A percentile compares a stretch with the other conserved stretches of the same genome.
These are phyloP conservation scores for Fomitopsis schrenkii DNA, from an alignment of 1,284 basidiomycete genomes.

Conservation along the genomic window DNA sequence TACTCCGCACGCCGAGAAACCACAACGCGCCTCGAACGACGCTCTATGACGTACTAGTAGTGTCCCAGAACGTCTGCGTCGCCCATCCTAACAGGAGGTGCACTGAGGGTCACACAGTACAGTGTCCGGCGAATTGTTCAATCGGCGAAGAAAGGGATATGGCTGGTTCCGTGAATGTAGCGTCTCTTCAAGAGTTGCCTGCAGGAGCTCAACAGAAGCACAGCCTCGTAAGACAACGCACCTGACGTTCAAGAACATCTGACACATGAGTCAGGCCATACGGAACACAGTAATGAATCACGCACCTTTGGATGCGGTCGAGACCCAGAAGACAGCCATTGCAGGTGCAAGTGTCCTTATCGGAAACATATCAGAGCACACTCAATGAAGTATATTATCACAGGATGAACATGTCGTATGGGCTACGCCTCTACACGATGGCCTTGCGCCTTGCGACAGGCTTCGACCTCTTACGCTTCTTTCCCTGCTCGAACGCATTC, in stretches of 20 bases:
- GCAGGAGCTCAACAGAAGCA: background rate
- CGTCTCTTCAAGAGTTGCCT: background rate
- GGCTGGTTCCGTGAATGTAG: background rate
- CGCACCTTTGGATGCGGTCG: background rate
- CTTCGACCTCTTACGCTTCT: slow-evolving; percentile 79
- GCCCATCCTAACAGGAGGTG: background rate
- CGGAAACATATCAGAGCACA: background rate
- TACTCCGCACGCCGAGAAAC: background rate
- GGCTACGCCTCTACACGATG: slow-evolving; percentile 27
- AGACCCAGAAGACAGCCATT: background rate
- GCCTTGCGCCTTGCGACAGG: slow-evolving; percentile 56
- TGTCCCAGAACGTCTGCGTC: background rate
- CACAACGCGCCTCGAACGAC: background rate
- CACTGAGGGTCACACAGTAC: too few species aligned
- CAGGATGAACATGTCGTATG: background rate
- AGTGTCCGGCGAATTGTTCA: background rate
- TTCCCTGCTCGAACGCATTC: slow-evolving; percentile 82
- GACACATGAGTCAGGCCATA: background rate
- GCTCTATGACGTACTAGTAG: background rate
- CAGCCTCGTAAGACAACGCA: background rate
- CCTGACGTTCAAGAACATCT: background rate
- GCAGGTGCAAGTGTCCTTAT: background rate
- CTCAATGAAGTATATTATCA: background rate
- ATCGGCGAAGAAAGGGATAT: too few species aligned
- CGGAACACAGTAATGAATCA: background rate